phyloP scores from a whole-genome alignment of 768 basidiomycete species.

The Hysterangium stoloniferum region DNA sequence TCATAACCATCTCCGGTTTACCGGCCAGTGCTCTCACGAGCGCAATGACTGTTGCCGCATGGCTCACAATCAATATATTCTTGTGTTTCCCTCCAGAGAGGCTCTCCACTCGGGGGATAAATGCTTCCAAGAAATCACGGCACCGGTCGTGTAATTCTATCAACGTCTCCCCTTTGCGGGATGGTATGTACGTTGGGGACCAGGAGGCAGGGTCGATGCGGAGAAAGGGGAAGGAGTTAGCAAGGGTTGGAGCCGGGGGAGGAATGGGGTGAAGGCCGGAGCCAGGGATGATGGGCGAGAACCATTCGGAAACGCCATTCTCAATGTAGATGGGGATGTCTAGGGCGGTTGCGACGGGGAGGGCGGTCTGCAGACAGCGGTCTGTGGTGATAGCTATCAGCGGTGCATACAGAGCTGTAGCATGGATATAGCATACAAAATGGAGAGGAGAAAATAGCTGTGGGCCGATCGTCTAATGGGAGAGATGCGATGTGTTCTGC shows the following conservation, averaged over 20 bases:
- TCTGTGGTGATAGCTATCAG: constrained; percentile 36
- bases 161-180: constrained; percentile 67
- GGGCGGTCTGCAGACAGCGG: constrained; percentile 79
- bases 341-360: constrained; percentile 54
- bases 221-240: constrained; percentile 38
- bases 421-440: constrained; percentile 45
- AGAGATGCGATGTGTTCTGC: constrained; percentile 56
- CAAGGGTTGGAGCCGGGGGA: constrained; percentile 44
- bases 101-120: constrained; percentile 43
- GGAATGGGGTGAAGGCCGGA: constrained; percentile 76
- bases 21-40: constrained; percentile 53
- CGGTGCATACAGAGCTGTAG: neutral
- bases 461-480: constrained; percentile 60
- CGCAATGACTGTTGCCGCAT: constrained; percentile 69
- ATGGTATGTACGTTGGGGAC: constrained; percentile 53
- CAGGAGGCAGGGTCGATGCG: constrained; percentile 51
- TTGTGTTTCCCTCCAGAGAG: constrained; percentile 25
- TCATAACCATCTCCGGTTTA: constrained; percentile 41
- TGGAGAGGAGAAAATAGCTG: constrained; percentile 77
- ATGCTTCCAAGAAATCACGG: constrained; percentile 40
- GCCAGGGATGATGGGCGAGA: constrained; percentile 56
- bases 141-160: constrained; percentile 53
- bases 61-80: constrained; percentile 56
- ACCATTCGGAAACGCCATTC: constrained; percentile 79
- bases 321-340: constrained; percentile 68